phyloP scores from a whole-genome alignment of 495 filamentous ascomycete species.

The Rostrohypoxylon terebratum region DNA sequence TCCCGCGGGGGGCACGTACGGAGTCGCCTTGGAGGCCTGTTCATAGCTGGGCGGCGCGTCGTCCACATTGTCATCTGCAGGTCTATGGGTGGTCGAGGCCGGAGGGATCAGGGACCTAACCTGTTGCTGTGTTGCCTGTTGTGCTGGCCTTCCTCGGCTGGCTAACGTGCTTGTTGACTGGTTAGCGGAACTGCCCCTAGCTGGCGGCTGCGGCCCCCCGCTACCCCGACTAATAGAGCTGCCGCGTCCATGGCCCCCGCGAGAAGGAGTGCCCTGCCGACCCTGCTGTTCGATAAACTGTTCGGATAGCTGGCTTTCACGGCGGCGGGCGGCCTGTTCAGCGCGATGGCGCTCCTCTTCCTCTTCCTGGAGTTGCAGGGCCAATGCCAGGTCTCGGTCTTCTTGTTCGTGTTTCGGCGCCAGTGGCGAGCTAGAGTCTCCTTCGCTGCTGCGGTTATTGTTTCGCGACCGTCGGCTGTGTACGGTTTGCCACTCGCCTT shows the following conservation, averaged over 20 bases:
- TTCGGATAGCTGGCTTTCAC: constrained; percentile 63
- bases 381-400: constrained; percentile 82
- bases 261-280: constrained; percentile 40
- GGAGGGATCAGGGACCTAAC: constrained; percentile 61
- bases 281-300: constrained; percentile 69
- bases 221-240: constrained; percentile 41
- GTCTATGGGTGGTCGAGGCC: constrained; percentile 49
- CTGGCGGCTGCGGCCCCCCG: constrained; percentile 31
- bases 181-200: constrained; percentile 39
- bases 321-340: constrained; percentile 60
- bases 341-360: constrained; percentile 74
- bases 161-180: constrained; percentile 41
- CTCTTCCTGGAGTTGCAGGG: constrained; percentile 85
- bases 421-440: constrained; percentile 44
- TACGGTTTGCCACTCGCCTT: constrained; percentile 65
- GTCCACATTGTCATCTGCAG: constrained; percentile 64
- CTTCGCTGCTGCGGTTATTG: constrained; percentile 43
- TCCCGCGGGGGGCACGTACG: constrained; percentile 71
- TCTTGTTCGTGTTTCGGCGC: constrained; percentile 69
- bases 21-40: constrained; percentile 73
- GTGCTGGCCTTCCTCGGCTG: constrained; percentile 42
- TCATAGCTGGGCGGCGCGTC: constrained; percentile 85
- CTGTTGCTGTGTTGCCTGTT: constrained; percentile 51
- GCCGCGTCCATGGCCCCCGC: constrained; percentile 36
- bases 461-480: constrained; percentile 52